Conservation (phyloP, 2,329 filamentous ascomycete genomes). For the Sporothrix luriei region DNA sequence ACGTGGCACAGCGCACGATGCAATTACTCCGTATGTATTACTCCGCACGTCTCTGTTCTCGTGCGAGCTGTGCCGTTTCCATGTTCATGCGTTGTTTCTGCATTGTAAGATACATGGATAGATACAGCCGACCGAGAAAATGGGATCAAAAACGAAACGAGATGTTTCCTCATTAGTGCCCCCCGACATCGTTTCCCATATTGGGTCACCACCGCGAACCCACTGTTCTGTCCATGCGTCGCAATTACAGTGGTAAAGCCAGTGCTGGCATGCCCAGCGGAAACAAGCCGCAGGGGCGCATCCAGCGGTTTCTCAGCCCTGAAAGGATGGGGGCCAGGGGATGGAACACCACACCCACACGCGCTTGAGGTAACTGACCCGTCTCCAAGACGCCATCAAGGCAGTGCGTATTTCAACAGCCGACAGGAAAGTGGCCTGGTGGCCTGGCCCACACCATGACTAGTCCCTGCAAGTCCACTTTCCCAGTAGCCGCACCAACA, state of each 20-base stretch:
- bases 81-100: background rate
- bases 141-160: background rate
- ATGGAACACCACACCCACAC: background rate
- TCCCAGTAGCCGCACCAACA: background rate
- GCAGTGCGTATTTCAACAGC: background rate
- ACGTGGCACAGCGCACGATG: constrained; percentile 25
- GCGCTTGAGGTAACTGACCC: background rate
- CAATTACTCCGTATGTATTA: no score
- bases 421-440: background rate
- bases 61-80: background rate
- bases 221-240: background rate
- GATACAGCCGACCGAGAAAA: background rate
- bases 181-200: background rate
- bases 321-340: background rate
- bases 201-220: background rate
- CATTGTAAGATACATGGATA: background rate
- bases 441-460: background rate
- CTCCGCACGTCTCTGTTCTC: no score
- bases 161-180: background rate
- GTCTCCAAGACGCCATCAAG: no score
- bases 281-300: no score
- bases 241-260: background rate
- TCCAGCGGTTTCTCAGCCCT: no score
- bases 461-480: background rate
- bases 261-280: background rate